Evolutionary conservation across 768 basidiomycete species (phyloP).

Genomic region (Suillus occidentalis): DNA sequence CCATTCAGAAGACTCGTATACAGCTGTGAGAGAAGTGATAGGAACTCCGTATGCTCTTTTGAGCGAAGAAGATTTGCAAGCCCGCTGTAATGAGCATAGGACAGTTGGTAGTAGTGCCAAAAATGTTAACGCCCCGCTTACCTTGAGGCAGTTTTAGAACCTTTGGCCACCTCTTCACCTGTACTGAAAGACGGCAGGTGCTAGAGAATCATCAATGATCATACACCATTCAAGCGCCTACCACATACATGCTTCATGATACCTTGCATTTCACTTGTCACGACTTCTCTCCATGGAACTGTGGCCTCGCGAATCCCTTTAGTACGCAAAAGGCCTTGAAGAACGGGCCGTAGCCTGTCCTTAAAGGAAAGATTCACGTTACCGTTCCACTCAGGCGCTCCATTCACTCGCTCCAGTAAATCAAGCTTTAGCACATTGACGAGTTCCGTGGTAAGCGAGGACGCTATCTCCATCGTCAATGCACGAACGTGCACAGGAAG

Average conservation of each 20-base stretch:
- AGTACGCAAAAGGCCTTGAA: slow-evolving; percentile 77
- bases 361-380: slow-evolving; percentile 47
- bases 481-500: slow-evolving; percentile 73
- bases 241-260: slow-evolving; percentile 59
- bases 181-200: slow-evolving; percentile 58
- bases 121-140: slow-evolving; percentile 11
- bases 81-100: slow-evolving; percentile 21
- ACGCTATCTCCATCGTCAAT: slow-evolving; percentile 73
- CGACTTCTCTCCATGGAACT: slow-evolving; percentile 68
- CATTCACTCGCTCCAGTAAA: slow-evolving; percentile 52
- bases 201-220: slow-evolving; percentile 33
- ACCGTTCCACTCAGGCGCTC: slow-evolving; percentile 15
- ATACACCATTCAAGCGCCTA: slow-evolving; percentile 4
- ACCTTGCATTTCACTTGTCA: slow-evolving; percentile 57
- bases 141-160: slow-evolving; percentile 31
- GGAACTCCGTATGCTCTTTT: slow-evolving; percentile 71
- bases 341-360: slow-evolving; percentile 67
- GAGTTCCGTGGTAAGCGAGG: slow-evolving; percentile 75
- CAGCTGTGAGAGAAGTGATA: slow-evolving; percentile 56
- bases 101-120: not conserved
- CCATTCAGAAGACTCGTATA: slow-evolving; percentile 63
- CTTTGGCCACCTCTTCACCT: slow-evolving; percentile 48
- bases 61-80: slow-evolving; percentile 58
- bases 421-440: slow-evolving; percentile 70
- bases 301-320: slow-evolving; percentile 68